Evolutionary conservation across 352 stramenopile genomes (phyloP).

Genomic region (Phytophthora litchii): DNA sequence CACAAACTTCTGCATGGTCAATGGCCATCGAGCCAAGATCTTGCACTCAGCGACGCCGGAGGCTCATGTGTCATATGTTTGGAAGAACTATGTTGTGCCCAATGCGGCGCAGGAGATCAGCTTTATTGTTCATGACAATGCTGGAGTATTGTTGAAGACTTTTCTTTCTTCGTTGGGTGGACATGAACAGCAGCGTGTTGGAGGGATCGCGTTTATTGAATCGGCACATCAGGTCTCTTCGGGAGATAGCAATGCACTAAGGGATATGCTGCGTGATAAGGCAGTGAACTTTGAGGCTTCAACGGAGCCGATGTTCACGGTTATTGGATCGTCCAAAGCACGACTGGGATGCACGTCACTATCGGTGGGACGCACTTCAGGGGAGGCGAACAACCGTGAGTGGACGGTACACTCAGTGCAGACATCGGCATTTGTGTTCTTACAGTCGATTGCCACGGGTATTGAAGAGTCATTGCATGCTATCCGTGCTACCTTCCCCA

Average conservation of each 20-base stretch:
- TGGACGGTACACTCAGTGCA: conserved; percentile 88
- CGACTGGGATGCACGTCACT: conserved; percentile 78
- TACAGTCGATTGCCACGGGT: conserved; percentile 76
- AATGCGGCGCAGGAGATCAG: conserved; percentile 85
- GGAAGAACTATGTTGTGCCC: conserved; percentile 87
- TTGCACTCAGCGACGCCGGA: conserved; percentile 78
- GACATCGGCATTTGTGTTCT: conserved; percentile 87
- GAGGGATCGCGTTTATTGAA: conserved; percentile 87
- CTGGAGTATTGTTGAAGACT: conserved; percentile 71
- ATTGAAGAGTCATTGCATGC: conserved; percentile 79
- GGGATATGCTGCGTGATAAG: conserved; percentile 69
- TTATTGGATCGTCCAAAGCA: conserved; percentile 75
- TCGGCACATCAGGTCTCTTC: conserved; percentile 77
- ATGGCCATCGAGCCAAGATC: conserved; percentile 84
- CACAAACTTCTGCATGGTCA: conserved; percentile 80
- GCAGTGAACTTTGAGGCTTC: conserved; percentile 88
- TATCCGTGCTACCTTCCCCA: conserved; percentile 85
- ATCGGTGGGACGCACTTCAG: conserved; percentile 74
- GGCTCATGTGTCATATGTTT: conserved; percentile 83
- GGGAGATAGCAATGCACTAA: conserved; percentile 51
- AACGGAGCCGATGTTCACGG: conserved; percentile 82
- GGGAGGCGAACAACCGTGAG: conserved; percentile 74
- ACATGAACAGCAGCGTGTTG: conserved; percentile 67
- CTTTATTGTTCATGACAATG: conserved; percentile 81
- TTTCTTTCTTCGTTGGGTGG: conserved; percentile 65